Percentiles rank a stretch among this genome's conserved stretches.
Evolutionary conservation across 2,329 filamentous ascomycete species (phyloP).

Genomic region (Trichoderma brevicompactum): DNA sequence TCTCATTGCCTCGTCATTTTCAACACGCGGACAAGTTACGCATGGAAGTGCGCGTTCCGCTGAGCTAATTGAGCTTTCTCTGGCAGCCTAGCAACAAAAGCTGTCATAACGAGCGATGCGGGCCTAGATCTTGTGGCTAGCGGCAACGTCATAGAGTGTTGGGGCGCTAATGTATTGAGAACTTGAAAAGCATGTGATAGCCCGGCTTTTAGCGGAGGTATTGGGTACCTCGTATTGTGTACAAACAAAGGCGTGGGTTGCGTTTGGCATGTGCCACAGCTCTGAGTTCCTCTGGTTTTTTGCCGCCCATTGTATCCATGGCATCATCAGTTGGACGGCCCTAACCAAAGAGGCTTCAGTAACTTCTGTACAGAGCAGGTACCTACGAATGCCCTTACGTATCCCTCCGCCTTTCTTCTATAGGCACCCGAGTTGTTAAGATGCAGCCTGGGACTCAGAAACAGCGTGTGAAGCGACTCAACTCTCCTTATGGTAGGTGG

Average conservation of each 20-base stretch:
- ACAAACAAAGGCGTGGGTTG: constrained; percentile 3
- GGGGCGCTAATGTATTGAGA: constrained; percentile 4
- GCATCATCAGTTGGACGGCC: no score
- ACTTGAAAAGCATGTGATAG: constrained; percentile 20
- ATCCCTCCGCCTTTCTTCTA: not conserved
- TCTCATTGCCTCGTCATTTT: not conserved
- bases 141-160: constrained; percentile 21
- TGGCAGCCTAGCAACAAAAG: no score
- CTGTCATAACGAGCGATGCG: not conserved
- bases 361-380: no score
- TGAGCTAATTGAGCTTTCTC: constrained; percentile 12
- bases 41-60: not conserved
- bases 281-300: not conserved
- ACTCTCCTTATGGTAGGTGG: no score
- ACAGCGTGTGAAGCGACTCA: no score
- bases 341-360: no score
- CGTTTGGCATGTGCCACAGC: constrained; percentile 10
- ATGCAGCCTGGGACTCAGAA: not conserved
- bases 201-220: not conserved
- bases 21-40: not conserved
- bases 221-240: constrained; percentile 5
- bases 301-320: no score
- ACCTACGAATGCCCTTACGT: no score
- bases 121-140: not conserved
- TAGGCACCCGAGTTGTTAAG: constrained; percentile 1